Evolutionary conservation across 75 land plant species (phyloP).

Genomic region (Picea sitchensis): DNA sequence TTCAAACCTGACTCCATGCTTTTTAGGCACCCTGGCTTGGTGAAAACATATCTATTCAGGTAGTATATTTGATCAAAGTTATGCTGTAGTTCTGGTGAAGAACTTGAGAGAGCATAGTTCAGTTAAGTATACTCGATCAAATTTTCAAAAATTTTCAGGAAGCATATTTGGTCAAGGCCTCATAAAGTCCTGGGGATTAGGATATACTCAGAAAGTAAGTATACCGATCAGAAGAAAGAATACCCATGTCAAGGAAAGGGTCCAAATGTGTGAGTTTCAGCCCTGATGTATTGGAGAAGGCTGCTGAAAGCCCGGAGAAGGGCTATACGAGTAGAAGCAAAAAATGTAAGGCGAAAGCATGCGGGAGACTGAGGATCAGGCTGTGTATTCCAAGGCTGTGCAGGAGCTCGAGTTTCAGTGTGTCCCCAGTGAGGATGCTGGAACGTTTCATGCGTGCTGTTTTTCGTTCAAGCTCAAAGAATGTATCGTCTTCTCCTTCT

Average conservation of each 20-base stretch:
- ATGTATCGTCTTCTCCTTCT: neutral
- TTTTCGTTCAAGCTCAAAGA: constrained; percentile 7
- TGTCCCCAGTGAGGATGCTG: neutral
- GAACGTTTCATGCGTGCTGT: constrained; percentile 2
- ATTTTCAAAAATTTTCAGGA: too few species aligned
- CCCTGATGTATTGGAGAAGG: neutral
- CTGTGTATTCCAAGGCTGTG: constrained; percentile 7
- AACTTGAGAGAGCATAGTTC: too few species aligned
- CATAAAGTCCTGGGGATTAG: too few species aligned
- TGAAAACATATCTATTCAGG: neutral
- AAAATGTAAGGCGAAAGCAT: constrained; percentile 6
- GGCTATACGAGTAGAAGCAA: neutral
- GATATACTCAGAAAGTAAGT: too few species aligned
- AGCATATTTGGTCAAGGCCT: too few species aligned
- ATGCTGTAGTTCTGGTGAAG: neutral
- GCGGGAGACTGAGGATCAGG: neutral
- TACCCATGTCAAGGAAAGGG: constrained; percentile 11
- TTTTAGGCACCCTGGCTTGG: neutral
- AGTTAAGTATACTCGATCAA: too few species aligned
- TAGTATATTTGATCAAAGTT: neutral
- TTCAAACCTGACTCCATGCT: neutral
- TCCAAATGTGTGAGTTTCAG: constrained; percentile 9
- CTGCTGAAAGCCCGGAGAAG: neutral
- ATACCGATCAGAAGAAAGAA: neutral
- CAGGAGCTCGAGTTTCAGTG: neutral